Conservation (phyloP, 805 yeast genomes). For the Pichia ethanolica region DNA sequence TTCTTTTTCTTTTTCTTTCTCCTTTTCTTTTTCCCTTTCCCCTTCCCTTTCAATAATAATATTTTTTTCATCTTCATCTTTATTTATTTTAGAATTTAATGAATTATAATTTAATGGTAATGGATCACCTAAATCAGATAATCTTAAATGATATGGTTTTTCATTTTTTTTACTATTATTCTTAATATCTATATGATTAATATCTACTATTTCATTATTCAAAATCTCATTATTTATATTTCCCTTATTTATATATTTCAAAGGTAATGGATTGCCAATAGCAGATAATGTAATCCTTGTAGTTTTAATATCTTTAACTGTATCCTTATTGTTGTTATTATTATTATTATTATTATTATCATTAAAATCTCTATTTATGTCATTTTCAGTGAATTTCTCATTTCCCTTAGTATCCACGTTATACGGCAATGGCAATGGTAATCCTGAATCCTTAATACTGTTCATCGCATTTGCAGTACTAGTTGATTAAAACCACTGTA, state of each 20-base stretch:
- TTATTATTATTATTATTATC: not conserved
- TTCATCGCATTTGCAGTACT: too few species aligned
- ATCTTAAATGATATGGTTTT: not conserved
- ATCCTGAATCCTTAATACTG: not conserved
- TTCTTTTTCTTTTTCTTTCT: not conserved
- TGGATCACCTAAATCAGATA: conserved; percentile 4
- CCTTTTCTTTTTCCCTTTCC: too few species aligned
- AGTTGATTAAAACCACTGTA: too few species aligned
- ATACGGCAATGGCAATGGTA: conserved; percentile 4
- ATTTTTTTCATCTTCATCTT: not conserved
- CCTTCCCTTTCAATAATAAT: too few species aligned
- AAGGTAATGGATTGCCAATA: conserved; percentile 23
- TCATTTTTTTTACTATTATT: not conserved
- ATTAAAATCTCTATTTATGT: not conserved
- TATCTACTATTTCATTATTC: not conserved
- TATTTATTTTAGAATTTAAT: not conserved
- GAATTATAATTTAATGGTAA: not conserved
- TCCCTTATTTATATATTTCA: conserved; percentile 11
- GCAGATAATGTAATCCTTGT: conserved; percentile 3
- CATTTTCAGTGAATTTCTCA: not conserved
- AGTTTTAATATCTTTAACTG: not conserved
- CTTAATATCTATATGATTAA: too few species aligned
- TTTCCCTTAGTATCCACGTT: not conserved
- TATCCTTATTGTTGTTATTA: too few species aligned
- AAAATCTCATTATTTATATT: too few species aligned